Evolutionary conservation across 2,329 filamentous ascomycete species (phyloP), one percentile per base, ranked within the genome.

Genomic region (Pseudodiploospora longispora): DNA sequence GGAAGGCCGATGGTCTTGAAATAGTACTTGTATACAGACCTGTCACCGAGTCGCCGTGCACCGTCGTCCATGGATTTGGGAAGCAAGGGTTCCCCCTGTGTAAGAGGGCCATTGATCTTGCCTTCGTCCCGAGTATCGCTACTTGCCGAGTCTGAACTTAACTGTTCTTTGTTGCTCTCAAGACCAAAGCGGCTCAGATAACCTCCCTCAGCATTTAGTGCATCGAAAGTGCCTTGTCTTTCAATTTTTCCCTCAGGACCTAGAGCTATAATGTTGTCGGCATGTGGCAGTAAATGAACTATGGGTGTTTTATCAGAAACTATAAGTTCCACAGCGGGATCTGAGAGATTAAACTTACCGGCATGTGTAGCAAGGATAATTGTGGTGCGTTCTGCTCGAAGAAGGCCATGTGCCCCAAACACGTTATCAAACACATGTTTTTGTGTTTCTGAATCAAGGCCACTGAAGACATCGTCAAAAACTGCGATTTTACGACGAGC

Each of bases 361-460:
- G 55, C 53, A 38, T 57, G 59, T 8, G 59, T 62, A 4, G 57
- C 51, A 34, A 61, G 38, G 3, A 63, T 49, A 3, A 59, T 49
- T 0, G 61, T 59, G 1, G 49, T 40, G 3, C 49, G 46, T n/a
- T 51, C 43, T 7, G 43, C 47, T 35, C 46, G 49, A 6, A 63
- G 45, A 7, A 69, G 41, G 0, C 65, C 63, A n/a, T 52, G 52
- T 4, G 29, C 28, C 1, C 60, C 57, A 40, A 70, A 65, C 0
- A 69, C 59, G 2, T 54, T 52, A 0, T 56, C 49, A 31, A 67
- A 63, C 2, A 69, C 62, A 7, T 59, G 56, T 27, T 61, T 52
- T 38, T 68, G 64, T 0, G 67, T 69, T 6, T 62, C 52, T 5
- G 58, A 52, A 41, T 67, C 65, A 3, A 67, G 55, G 4, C 62